Conservation (phyloP, 306 rosid genomes). For the Rosa multiflora region DNA sequence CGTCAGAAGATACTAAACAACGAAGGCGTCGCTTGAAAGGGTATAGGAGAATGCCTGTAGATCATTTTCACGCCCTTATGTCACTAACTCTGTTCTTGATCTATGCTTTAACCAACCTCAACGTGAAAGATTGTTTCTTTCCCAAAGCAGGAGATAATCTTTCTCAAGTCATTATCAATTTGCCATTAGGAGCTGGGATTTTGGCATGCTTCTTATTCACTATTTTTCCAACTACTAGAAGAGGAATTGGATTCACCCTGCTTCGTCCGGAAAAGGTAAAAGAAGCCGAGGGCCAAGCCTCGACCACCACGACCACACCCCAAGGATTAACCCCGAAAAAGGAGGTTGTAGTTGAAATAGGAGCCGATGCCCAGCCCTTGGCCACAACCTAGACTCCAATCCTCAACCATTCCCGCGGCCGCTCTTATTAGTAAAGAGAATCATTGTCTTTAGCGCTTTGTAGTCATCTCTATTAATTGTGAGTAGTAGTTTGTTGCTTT, state of each 20-base stretch:
- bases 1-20: background rate
- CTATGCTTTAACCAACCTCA: constrained; percentile 36
- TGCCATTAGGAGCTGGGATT: constrained; percentile 40
- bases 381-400: too few species aligned
- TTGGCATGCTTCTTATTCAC: constrained; percentile 45
- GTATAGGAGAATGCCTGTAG: constrained; percentile 16
- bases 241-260: constrained; percentile 37
- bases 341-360: too few species aligned
- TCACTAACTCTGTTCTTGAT: constrained; percentile 45
- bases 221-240: constrained; percentile 42
- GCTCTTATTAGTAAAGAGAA: too few species aligned
- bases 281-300: background rate
- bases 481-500: too few species aligned
- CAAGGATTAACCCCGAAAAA: too few species aligned
- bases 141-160: constrained; percentile 4
- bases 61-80: constrained; percentile 35
- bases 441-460: too few species aligned
- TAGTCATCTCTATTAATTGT: too few species aligned
- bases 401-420: too few species aligned
- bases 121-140: constrained; percentile 42
- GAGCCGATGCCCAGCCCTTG: background rate
- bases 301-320: background rate
- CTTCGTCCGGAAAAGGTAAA: too few species aligned
- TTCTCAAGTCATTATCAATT: constrained; percentile 24
- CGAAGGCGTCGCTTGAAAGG: background rate